Evolutionary conservation across 2,329 filamentous ascomycete genomes (phyloP).

Genomic region (Diplodia mutila): DNA sequence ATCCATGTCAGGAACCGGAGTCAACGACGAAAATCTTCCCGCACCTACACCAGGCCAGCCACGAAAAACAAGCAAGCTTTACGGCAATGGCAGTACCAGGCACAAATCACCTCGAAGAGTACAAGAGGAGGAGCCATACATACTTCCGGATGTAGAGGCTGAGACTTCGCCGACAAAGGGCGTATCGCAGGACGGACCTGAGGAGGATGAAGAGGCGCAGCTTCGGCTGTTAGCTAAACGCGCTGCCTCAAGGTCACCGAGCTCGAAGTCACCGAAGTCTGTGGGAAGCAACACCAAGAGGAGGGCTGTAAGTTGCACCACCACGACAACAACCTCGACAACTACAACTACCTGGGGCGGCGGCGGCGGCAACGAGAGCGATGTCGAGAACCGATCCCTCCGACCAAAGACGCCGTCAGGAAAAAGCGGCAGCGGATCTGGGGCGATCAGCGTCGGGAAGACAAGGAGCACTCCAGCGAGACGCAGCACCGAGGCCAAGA

Average conservation of each 20-base stretch:
- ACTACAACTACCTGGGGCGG: slow-evolving; percentile 42
- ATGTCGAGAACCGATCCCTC: slow-evolving; percentile 49
- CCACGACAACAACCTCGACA: slow-evolving; percentile 68
- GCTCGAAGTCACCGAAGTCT: slow-evolving; percentile 38
- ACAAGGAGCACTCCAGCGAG: slow-evolving; percentile 48
- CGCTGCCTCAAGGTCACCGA: slow-evolving; percentile 66
- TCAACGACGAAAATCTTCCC: slow-evolving; percentile 89
- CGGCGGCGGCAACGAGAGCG: slow-evolving; percentile 49
- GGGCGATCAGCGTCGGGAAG: slow-evolving; percentile 52
- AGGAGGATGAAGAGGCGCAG: slow-evolving; percentile 83
- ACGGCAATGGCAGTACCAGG: slow-evolving; percentile 57
- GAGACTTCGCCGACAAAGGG: slow-evolving; percentile 55
- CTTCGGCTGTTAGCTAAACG: slow-evolving; percentile 69
- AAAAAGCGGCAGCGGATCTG: slow-evolving; percentile 46
- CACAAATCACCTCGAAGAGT: slow-evolving; percentile 34
- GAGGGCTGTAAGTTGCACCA: slow-evolving; percentile 75
- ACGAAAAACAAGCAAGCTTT: slow-evolving; percentile 80
- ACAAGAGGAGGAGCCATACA: slow-evolving; percentile 53
- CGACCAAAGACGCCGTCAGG: slow-evolving; percentile 51
- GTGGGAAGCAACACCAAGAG: slow-evolving; percentile 59
- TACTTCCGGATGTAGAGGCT: slow-evolving; percentile 62
- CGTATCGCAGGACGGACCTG: slow-evolving; percentile 54
- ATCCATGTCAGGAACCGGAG: slow-evolving; percentile 56
- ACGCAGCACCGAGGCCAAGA: slow-evolving; percentile 53
- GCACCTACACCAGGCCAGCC: slow-evolving; percentile 95